Evolutionary conservation across 148 eudicot species (phyloP).

Genomic region (Persicaria tinctoria): DNA sequence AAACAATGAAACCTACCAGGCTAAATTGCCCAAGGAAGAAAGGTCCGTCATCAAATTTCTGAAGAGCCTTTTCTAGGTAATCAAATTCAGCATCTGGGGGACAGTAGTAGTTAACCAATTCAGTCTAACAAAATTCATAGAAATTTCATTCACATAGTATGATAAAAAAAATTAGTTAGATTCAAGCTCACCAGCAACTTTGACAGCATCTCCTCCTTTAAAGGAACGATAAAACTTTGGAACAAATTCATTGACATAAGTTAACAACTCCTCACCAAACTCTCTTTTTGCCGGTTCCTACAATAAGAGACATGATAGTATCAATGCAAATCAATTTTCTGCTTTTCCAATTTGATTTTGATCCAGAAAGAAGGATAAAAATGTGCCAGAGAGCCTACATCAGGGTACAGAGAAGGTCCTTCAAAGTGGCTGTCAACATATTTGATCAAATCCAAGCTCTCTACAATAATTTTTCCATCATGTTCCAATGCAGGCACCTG

Average conservation of each 20-base stretch:
- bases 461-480: conserved; percentile 50
- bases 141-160: neutral
- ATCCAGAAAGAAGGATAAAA: neutral
- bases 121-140: neutral
- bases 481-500: conserved; percentile 79
- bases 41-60: conserved; percentile 69
- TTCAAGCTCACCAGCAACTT: conserved; percentile 37
- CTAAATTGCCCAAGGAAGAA: conserved; percentile 87
- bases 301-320: neutral
- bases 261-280: conserved; percentile 56
- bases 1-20: conserved; percentile 36
- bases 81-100: conserved; percentile 49
- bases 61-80: conserved; percentile 62
- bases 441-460: conserved; percentile 66
- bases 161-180: neutral
- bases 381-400: conserved; percentile 31
- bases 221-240: conserved; percentile 24
- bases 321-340: neutral
- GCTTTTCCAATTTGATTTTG: neutral
- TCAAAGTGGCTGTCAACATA: conserved; percentile 61
- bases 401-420: conserved; percentile 60
- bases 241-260: conserved; percentile 30
- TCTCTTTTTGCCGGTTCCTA: conserved; percentile 65
- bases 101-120: neutral
- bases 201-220: conserved; percentile 37